Conservation (phyloP, 2,329 filamentous ascomycete species). For the Geosmithia flava region DNA sequence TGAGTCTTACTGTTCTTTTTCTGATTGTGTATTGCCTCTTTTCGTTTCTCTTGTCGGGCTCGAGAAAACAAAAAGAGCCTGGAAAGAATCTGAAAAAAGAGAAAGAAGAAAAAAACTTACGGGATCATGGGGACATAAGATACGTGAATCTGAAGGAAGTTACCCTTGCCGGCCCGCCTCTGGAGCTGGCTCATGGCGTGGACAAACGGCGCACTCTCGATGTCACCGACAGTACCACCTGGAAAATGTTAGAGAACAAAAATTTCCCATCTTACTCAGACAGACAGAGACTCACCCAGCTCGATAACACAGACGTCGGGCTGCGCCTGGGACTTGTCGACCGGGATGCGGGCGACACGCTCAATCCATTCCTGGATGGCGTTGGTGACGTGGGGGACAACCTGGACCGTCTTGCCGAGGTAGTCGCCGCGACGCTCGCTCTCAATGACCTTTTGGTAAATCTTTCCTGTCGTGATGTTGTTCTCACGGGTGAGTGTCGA, state of each 20-base stretch:
- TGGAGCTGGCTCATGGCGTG: constrained; percentile 75
- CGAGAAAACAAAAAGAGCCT: neutral
- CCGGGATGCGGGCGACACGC: constrained; percentile 70
- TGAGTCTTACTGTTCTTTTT: neutral
- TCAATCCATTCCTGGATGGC: constrained; percentile 90
- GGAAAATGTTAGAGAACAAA: constrained; percentile 4
- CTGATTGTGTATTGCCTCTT: no score
- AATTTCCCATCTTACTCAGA: neutral
- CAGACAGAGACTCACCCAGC: neutral
- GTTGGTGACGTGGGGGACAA: constrained; percentile 80
- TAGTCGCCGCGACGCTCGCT: constrained; percentile 59
- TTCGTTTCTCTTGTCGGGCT: neutral
- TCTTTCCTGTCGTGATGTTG: constrained; percentile 97
- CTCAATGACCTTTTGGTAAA: constrained; percentile 81
- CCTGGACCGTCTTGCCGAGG: constrained; percentile 78
- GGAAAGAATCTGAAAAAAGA: no score
- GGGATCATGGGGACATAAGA: constrained; percentile 63
- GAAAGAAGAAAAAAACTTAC: constrained; percentile 3
- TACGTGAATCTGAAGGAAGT: constrained; percentile 84
- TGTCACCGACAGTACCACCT: constrained; percentile 58
- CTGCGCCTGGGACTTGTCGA: constrained; percentile 69
- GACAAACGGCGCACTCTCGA: constrained; percentile 79
- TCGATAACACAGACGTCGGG: constrained; percentile 79
- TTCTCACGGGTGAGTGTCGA: constrained; percentile 65
- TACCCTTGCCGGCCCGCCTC: constrained; percentile 49